Evolutionary conservation across 257 asterid species (phyloP).

Genomic region (Nyctanthes arbortristis): DNA sequence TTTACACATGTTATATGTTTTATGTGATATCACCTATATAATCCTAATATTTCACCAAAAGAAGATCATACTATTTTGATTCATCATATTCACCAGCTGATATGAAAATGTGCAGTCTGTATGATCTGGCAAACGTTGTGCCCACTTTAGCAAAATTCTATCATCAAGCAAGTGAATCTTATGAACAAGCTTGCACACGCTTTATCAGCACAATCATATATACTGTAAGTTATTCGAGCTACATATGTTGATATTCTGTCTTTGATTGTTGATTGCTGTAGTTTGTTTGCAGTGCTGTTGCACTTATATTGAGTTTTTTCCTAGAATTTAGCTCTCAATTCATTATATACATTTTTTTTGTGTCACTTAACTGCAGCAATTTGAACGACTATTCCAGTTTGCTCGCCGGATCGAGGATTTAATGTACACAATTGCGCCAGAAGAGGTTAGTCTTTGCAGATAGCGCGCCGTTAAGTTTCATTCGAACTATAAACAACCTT

Average conservation of each 20-base stretch:
- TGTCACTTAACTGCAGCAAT: conserved; percentile 65
- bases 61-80: conserved; percentile 4
- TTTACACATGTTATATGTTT: conserved; percentile 7
- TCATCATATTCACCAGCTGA: conserved; percentile 28
- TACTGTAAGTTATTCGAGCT: conserved; percentile 51
- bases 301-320: conserved; percentile 16
- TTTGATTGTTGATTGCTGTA: conserved; percentile 11
- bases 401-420: conserved; percentile 94
- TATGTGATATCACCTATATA: neutral
- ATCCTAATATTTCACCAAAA: neutral
- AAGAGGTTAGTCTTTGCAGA: conserved; percentile 69
- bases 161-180: conserved; percentile 97
- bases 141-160: conserved; percentile 92
- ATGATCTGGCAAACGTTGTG: conserved; percentile 96
- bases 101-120: conserved; percentile 64
- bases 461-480: conserved; percentile 7
- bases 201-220: conserved; percentile 82
- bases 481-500: neutral
- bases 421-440: conserved; percentile 60
- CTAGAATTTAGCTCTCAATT: conserved; percentile 4
- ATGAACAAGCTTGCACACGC: conserved; percentile 90
- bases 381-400: conserved; percentile 87
- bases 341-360: conserved; percentile 10
- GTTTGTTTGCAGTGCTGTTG: neutral
- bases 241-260: conserved; percentile 10